Evolutionary conservation across 2,329 filamentous ascomycete genomes (phyloP).

Genomic region (Ceratocystis alfenasii): DNA sequence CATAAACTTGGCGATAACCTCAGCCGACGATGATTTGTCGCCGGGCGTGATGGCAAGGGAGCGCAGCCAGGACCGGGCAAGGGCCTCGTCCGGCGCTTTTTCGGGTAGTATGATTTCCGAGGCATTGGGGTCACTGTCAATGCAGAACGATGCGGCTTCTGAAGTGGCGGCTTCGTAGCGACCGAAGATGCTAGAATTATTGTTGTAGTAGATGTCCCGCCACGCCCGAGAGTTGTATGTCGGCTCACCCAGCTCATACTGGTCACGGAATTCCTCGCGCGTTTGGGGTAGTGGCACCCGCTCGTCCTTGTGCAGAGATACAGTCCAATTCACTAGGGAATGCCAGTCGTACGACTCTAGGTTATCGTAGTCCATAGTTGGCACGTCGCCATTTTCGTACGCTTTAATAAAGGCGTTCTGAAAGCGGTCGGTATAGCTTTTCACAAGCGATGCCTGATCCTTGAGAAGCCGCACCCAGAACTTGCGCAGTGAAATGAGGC

Average conservation of each 20-base stretch:
- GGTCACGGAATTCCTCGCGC: conserved; percentile 7
- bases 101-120: neutral
- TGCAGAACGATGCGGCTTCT: conserved; percentile 34
- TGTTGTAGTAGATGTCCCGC: conserved; percentile 46
- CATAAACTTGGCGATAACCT: conserved; percentile 41
- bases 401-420: conserved; percentile 53
- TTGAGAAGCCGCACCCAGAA: conserved; percentile 44
- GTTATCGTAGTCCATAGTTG: conserved; percentile 51
- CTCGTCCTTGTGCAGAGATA: conserved; percentile 33
- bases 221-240: conserved; percentile 32
- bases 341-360: conserved; percentile 57
- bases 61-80: conserved; percentile 48
- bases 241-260: conserved; percentile 25
- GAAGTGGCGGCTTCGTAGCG: conserved; percentile 45
- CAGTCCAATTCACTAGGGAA: conserved; percentile 53
- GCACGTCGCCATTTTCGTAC: conserved; percentile 50
- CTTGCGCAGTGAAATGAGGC: conserved; percentile 40
- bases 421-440: conserved; percentile 43
- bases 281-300: conserved; percentile 18
- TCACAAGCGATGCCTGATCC: conserved; percentile 21
- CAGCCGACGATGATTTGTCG: conserved; percentile 37
- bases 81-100: conserved; percentile 28
- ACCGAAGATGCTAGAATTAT: conserved; percentile 43
- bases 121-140: conserved; percentile 3
- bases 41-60: conserved; percentile 45